Conservation (phyloP, 208 protist genomes). For the Acanthamoeba lenticulata region DNA sequence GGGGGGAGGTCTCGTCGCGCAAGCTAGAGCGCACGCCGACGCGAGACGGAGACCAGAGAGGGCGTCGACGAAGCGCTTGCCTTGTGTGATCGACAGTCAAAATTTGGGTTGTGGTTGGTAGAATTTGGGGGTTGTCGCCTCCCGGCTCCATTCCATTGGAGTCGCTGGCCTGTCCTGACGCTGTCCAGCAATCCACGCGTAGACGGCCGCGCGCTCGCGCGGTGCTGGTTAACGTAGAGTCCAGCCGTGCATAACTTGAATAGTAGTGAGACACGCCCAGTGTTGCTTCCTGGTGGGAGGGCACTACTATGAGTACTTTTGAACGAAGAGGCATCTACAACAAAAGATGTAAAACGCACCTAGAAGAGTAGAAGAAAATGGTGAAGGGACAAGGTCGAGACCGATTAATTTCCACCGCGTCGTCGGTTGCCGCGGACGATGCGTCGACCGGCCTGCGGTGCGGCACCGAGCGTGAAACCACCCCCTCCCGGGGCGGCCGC, state of each 20-base stretch:
- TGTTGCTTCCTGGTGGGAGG: no score
- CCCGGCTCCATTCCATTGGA: slow-evolving; percentile 32
- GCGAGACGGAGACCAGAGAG: not conserved
- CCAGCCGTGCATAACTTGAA: no score
- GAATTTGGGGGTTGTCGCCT: slow-evolving; percentile 17
- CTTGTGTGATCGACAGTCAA: not conserved
- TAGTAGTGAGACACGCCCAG: no score
- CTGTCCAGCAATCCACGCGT: not conserved
- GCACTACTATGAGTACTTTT: no score
- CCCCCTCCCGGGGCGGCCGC: not conserved
- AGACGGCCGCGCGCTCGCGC: not conserved
- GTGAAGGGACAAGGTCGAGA: no score
- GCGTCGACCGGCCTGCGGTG: not conserved
- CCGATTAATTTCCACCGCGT: not conserved
- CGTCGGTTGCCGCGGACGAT: not conserved
- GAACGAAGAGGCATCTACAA: no score
- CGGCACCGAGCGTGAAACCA: not conserved
- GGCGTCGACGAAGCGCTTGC: not conserved
- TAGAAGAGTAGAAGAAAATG: no score
- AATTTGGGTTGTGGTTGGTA: slow-evolving; percentile 10
- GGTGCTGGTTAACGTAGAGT: no score
- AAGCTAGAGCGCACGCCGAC: no score
- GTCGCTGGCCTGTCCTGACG: not conserved
- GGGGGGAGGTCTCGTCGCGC: not conserved
- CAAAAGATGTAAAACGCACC: no score